Base-by-base conservation (phyloP, 2,329 filamentous ascomycete genomes). In the Talaromyces sp. region DNA sequence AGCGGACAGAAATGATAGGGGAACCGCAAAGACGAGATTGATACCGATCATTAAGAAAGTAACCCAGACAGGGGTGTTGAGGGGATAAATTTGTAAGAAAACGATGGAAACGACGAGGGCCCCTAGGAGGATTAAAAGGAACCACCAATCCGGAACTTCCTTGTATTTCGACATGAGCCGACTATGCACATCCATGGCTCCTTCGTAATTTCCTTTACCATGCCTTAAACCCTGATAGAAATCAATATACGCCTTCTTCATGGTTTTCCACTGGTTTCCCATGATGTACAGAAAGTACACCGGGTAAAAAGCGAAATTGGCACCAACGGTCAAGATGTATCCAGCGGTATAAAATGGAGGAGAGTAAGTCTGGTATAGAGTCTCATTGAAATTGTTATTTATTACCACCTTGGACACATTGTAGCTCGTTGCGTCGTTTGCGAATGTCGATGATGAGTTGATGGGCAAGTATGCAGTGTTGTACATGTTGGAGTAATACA, bases 111-210 rank as follows among this genome's bases (percentile, higher is more conserved):
- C 58, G 24, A 60, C 19, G 41, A 60, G 39, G 41, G 58, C 58
- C 14, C 16, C 58, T 10, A 60, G 31, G 6, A 60, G 58, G 24
- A 60, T 60, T 8, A 60, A 4, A 48, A 60, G 27, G 31, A 60
- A 60, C 58, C 58, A 60, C 58, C 58, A 60, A 60, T 60, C 58
- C 10, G 58, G 58, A 6, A 60, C 58, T 60, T 60, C 58, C 39
- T 60, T 60, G 31, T 60, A 60, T 33, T 48, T 60, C 7, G 58
- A 47, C 58, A 60, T 60, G 14, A 47, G 31, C 27, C 58, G 58
- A 22, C 58, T 60, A 41, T 60, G 58, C n/a, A 60, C 58, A n/a
- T 60, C 58, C 54, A 58, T 43, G 41, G 58, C 58, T 31, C 58
- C 58, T 60, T 60, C 58, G 41, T 60, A 60, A 16, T 60, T 60